Conservation (phyloP, 2,329 filamentous ascomycete species). For the Alternaria gansuensis region DNA sequence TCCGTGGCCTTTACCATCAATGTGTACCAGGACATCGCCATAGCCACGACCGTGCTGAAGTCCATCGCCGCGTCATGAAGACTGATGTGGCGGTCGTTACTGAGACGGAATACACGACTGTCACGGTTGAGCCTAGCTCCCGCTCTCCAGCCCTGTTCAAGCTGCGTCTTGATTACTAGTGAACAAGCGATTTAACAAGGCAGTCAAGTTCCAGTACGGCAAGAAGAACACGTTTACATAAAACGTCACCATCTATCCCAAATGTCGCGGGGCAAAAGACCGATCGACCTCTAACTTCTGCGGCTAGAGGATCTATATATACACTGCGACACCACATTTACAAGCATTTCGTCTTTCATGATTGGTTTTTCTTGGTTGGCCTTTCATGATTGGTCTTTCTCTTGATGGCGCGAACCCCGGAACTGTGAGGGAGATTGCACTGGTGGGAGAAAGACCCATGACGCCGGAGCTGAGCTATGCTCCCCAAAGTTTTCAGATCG, state of each 20-base stretch:
- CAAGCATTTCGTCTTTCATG: constrained; percentile 1
- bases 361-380: too few species aligned
- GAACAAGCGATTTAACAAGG: constrained; percentile 1
- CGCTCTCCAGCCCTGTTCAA: background rate
- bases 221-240: constrained; percentile 3
- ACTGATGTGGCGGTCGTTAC: constrained; percentile 22
- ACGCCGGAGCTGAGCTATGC: background rate
- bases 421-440: constrained; percentile 11
- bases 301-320: too few species aligned
- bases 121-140: constrained; percentile 6
- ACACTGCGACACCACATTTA: background rate
- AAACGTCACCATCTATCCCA: constrained; percentile 8
- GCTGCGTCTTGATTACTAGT: too few species aligned
- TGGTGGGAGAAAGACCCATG: constrained; percentile 24
- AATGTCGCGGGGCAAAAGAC: too few species aligned
- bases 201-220: constrained; percentile 3
- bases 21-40: background rate
- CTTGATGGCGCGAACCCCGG: background rate
- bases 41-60: constrained; percentile 6
- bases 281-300: too few species aligned
- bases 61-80: constrained; percentile 9
- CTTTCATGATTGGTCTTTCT: background rate
- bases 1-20: too few species aligned
- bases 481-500: too few species aligned
- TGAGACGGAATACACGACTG: constrained; percentile 17